Evolutionary conservation across 306 rosid species (phyloP), one percentile per base, ranked within the genome.

Genomic region (Fagus crenata): DNA sequence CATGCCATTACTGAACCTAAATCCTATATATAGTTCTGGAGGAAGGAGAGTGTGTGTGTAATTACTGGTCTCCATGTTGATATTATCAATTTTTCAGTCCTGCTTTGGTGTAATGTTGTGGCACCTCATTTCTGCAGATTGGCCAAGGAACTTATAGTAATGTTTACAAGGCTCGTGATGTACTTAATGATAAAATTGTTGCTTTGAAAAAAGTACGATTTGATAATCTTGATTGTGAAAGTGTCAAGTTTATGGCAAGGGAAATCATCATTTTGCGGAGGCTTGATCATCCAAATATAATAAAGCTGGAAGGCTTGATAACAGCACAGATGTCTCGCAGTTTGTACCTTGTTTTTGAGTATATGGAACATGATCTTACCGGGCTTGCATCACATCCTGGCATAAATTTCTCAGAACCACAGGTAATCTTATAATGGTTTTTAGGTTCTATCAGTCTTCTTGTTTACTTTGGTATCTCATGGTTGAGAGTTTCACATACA

Each of bases 91-190:
- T 22, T 22, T 22, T 22, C 28, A 42, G 40, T 71, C 60, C 2
- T 54, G 73, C 18, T 77, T 71, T 78, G 59, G 49, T 59, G 7
- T 71, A 72, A 64, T 78, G 53, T 69, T 75, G 69, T 83, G 80
- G 33, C 67, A 69, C 84, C 74, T 17, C 67, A 67, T 60, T 71
- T 39, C 28, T 88, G 88, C 92, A 94, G 98, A 92, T 94, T 75
- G 97, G 98, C 35, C 96, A 94, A 84, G 98, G 98, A 78, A 94
- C 98, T 53, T 94, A 94, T 81, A 94, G 98, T 46, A 89, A 78
- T 72, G 98, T 94, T 74, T 94, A 86, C 84, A 94, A 92, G 89
- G 98, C 98, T 64, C 95, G 86, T 4, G 98, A 94, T 85, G 77
- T 92, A 59, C 42, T 75, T 81, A 46, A 79, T 75, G 80, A 85